Evolutionary conservation across 129 eudicot species (phyloP), one percentile per base, ranked within the genome.

Genomic region (Pseudognaphalium luteoalbum): DNA sequence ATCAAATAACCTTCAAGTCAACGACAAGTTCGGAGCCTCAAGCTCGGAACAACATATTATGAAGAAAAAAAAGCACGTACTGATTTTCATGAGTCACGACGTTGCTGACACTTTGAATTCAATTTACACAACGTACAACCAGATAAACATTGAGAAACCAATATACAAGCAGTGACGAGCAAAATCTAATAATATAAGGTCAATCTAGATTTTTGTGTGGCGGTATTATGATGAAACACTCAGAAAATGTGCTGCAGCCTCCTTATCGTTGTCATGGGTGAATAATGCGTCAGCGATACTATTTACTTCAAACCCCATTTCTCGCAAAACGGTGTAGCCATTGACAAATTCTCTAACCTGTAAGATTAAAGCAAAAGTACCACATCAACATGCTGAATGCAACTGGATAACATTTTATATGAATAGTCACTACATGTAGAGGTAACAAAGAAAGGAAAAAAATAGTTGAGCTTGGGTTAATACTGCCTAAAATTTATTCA

Each of bases 301-400:
- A 79, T 89, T 89, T 6, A 96, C 79, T 73, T 91, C 78, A 82
- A 92, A 94, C 32, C 98, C 96, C 96, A 92, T 92, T 77, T 90
- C 96, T 57, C 86, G 85, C 78, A 92, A 80, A 51, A 82, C 86
- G 4, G 51, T 77, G 86, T 73, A 94, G 29, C 92, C 97, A 51
- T 73, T 76, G 25, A 83, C 92, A 83, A 94, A 94, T 67, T 91
- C 97, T 86, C 85, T 88, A 42, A 94, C 96, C 98, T 94, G 65
- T 44, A 37, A 64, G 52, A 21, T 20, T 8, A 60, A 83, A 42
- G 41, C 56, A 12, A 3, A 0, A 22, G 0, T 28, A 3, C 32
- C 34, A 41, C 30, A 6, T 14, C 21, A 72, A 72, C 21, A 54
- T 16, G 35, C 58, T 68, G 19, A 41, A 22, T 20, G 16, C 69